Evolutionary conservation across 805 yeast species (phyloP), one percentile per base, ranked within the genome.

Genomic region (Candida nonsorbophila): DNA sequence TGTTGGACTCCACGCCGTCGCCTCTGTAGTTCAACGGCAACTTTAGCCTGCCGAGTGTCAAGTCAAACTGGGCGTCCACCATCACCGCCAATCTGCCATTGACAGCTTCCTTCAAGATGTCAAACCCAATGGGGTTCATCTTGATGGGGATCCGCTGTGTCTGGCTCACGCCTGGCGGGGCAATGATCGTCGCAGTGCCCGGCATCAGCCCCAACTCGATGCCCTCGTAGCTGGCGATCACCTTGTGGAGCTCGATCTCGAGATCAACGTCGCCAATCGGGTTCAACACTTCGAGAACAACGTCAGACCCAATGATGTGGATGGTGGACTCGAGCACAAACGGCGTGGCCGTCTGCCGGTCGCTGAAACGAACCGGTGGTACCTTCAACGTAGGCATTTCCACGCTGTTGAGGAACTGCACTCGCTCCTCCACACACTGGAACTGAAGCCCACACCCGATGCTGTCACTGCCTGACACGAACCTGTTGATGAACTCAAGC

Each of bases 291-390:
- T 68, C 65, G 32, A 77, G 44, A 40, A 75, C 79, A 4, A 74
- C 60, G 25, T 74, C 76, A 1, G 78, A 69, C 0, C 69, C 54
- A 52, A 76, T 53, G 3, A 77, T 38, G 47, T 77, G 81, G 53
- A 77, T 67, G 0, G 72, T 71, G 4, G 74, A 62, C 10, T 62
- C 67, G 1, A 69, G 29, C 5, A 77, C 50, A 33, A 76, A 76
- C 2, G 71, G 69, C 8, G 42, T 22, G 12, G 8, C 19, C 13
- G 6, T 21, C 33, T 4, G 16, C 24, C 4, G 15, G 22, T 10
- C 5, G 15, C 7, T 24, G 19, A 2, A 10, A 16, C 6, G 17
- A 10, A 12, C 16, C 28, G 5, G 17, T 15, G 22, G 18, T 14
- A 20, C 8, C 22, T 28, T 22, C 18, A 36, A 34, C 15, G 43